These are phyloP conservation scores for Prototheca cutis DNA, from an alignment of 163 green algal genomes.

Conservation along the genomic window DNA sequence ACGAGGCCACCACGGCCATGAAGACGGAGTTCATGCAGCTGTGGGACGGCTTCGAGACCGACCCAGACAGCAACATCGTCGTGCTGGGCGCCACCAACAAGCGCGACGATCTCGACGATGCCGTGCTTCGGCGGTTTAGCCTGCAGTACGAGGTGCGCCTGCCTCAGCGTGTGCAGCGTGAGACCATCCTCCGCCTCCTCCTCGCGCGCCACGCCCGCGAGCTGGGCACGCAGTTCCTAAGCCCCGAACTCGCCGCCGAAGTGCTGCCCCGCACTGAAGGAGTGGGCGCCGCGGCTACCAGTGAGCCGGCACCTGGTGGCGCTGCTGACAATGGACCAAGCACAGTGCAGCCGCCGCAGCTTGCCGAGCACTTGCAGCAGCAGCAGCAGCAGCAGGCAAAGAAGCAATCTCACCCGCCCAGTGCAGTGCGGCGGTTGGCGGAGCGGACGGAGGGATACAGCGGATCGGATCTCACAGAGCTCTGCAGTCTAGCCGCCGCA, in stretches of 20 bases:
- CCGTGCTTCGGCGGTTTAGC: conserved; percentile 65
- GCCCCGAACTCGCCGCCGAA: conserved; percentile 5
- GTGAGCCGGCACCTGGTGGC: neutral
- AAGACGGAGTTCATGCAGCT: conserved; percentile 79
- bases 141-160: conserved; percentile 61
- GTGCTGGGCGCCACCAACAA: conserved; percentile 72
- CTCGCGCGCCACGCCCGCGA: conserved; percentile 40
- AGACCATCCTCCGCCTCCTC: conserved; percentile 52
- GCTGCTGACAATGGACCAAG: neutral
- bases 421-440: conserved; percentile 28
- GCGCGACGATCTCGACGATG: conserved; percentile 64
- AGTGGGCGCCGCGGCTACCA: neutral
- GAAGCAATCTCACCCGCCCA: neutral
- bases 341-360: neutral
- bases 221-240: conserved; percentile 7
- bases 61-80: conserved; percentile 33
- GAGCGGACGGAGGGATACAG: conserved; percentile 48
- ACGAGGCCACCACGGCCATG: conserved; percentile 62
- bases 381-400: too few relatives aligned
- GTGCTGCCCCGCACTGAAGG: neutral
- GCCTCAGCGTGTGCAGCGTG: conserved; percentile 38
- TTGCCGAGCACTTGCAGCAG: too few relatives aligned
- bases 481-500: conserved; percentile 52
- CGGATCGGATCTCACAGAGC: conserved; percentile 59
- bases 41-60: conserved; percentile 47